These are phyloP conservation scores for Cystobasidiopsis lactophilus DNA, from an alignment of 768 basidiomycete species.

Conservation along the genomic window DNA sequence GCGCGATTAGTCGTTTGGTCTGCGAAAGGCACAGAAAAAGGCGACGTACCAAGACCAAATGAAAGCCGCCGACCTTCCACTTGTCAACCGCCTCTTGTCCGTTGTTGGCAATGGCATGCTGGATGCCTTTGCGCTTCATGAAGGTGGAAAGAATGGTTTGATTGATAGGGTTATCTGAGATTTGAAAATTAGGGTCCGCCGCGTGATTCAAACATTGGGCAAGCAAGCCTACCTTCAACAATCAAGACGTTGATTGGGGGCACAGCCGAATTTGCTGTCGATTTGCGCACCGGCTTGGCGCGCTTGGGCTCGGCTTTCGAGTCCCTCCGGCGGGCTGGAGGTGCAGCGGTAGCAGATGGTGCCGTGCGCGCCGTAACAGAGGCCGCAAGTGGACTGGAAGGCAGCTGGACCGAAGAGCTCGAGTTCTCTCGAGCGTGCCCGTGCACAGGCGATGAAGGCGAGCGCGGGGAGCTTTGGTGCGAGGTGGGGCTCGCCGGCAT, in stretches of 20 bases:
- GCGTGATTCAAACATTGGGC: constrained; percentile 24
- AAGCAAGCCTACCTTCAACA: constrained; percentile 87
- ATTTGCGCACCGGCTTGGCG: background rate
- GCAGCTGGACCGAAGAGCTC: too few species aligned
- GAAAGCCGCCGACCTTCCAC: constrained; percentile 79
- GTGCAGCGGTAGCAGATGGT: background rate
- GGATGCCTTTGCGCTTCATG: constrained; percentile 87
- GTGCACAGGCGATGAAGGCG: too few species aligned
- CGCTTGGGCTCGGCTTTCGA: constrained; percentile 11
- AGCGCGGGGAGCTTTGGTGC: too few species aligned
- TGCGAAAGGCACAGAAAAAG: background rate
- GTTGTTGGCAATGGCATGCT: constrained; percentile 79
- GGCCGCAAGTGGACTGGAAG: background rate
- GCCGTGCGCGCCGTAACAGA: background rate
- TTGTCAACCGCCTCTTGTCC: constrained; percentile 89
- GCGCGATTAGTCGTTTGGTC: background rate
- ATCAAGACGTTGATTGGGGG: constrained; percentile 96
- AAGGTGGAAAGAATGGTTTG: constrained; percentile 93
- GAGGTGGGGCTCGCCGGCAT: too few species aligned
- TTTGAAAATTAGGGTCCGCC: background rate
- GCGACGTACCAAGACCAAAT: constrained; percentile 70
- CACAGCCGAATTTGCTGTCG: constrained; percentile 32
- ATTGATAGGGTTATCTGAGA: constrained; percentile 86
- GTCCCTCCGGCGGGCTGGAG: background rate
- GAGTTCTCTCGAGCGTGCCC: too few species aligned